Evolutionary conservation across 257 asterid species (phyloP), one percentile per base, ranked within the genome.

Genomic region (Lycium barbarum): DNA sequence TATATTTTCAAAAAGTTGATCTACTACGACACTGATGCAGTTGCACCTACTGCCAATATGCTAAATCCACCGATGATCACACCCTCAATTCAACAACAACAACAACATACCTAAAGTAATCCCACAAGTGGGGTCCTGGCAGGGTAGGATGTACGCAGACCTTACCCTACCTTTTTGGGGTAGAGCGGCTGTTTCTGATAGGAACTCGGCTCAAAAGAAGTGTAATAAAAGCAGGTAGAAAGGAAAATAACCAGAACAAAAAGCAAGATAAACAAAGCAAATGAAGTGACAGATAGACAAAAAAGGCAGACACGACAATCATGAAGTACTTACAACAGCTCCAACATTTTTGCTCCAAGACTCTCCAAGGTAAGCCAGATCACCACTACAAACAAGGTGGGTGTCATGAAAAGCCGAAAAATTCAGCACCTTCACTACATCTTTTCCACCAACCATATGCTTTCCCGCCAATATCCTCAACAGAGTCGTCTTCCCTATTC

Each of bases 361-460:
- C 84, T 95, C 99, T 20, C 99, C 99, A 82, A 96, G 91, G 88
- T 96, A 96, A 1, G 97, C 94, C 89, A 96, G 90, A 81, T 95
- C 98, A 18, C 99, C 99, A 70, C 88, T 87, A 90, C 99, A 96
- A 63, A 96, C 98, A 58, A 96, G 96, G 67, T 82, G 88, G 0
- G 99, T 96, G 73, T 96, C 99, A 76, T 96, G 99, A 87, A 96
- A 96, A 67, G 99, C 99, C 55, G 99, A 96, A 20, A 78, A 90
- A 85, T 93, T 90, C 45, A 96, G 93, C 86, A 96, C 99, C 85
- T 91, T 88, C 83, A 96, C 99, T 63, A 91, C 98, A 84, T 96
- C 99, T 90, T 86, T 90, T 76, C 98, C 98, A 20, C 99, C 99
- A 45, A 96, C 99, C 99, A 96, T 91, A 81, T 96, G 99, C 90